Percentiles rank a stretch among this genome's conserved stretches.
These are phyloP conservation scores for Pseudonectria buxi DNA, from an alignment of 2,329 filamentous ascomycete genomes.

Conservation along the genomic window DNA sequence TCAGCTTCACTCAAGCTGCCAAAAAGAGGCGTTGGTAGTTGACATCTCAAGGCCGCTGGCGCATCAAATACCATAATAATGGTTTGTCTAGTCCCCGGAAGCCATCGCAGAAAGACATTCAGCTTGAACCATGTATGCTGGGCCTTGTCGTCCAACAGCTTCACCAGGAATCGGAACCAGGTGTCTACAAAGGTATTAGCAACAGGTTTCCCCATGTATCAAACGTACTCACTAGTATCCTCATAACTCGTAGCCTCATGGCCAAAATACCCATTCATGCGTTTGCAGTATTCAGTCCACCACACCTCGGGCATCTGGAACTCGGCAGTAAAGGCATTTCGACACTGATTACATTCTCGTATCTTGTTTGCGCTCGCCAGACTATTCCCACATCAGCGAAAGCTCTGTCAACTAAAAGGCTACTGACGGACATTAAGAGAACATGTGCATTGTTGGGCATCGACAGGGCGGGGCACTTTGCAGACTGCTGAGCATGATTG, in stretches of 20 bases:
- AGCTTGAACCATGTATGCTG: conserved; percentile 30
- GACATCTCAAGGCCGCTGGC: background rate
- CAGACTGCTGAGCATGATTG: too few relatives aligned
- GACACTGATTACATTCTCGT: conserved; percentile 23
- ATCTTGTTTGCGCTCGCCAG: conserved; percentile 24
- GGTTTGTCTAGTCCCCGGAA: conserved; percentile 13
- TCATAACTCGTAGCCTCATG: conserved; percentile 16
- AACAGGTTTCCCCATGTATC: background rate
- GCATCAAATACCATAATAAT: conserved; percentile 27
- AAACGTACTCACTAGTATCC: conserved; percentile 13
- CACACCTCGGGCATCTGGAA: conserved; percentile 27
- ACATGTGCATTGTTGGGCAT: too few relatives aligned
- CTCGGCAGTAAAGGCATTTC: conserved; percentile 11
- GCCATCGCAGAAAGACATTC: conserved; percentile 26
- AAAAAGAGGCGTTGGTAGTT: conserved; percentile 3
- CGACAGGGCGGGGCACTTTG: too few relatives aligned
- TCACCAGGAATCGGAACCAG: conserved; percentile 28
- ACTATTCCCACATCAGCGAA: conserved; percentile 7
- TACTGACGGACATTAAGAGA: too few relatives aligned
- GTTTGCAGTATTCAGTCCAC: conserved; percentile 28
- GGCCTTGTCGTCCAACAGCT: conserved; percentile 13
- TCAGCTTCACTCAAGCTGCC: conserved; percentile 2
- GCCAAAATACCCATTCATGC: conserved; percentile 35
- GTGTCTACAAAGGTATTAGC: conserved; percentile 16
- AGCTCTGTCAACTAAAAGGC: background rate